Evolutionary conservation across 129 eudicot genomes (phyloP).

Genomic region (Smallanthus sonchifolius): DNA sequence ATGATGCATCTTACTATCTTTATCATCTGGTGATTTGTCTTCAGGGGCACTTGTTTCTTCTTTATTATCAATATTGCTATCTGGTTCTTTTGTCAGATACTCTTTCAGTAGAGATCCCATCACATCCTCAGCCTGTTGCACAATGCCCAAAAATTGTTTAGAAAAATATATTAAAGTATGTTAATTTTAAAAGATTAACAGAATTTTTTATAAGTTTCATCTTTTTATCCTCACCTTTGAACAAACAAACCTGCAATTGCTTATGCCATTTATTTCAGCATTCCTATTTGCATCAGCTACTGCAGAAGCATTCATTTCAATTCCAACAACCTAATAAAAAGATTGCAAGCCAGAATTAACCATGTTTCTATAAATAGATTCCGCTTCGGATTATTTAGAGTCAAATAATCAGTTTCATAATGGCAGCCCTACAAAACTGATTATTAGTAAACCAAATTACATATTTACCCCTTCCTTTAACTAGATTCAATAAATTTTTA

Average conservation of each 20-base stretch:
- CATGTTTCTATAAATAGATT: not conserved
- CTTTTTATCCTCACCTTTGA: constrained; percentile 55
- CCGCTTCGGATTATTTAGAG: not conserved
- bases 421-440: not conserved
- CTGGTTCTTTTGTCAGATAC: constrained; percentile 51
- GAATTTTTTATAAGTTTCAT: not conserved
- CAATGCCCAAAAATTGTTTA: not conserved
- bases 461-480: not conserved
- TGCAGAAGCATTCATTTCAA: constrained; percentile 99
- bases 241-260: constrained; percentile 85
- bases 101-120: constrained; percentile 88
- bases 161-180: not conserved
- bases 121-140: constrained; percentile 80
- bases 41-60: constrained; percentile 30
- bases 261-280: constrained; percentile 94
- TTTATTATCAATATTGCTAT: constrained; percentile 29
- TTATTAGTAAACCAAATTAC: not conserved
- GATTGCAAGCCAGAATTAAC: constrained; percentile 14
- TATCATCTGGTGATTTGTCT: constrained; percentile 33
- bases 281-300: constrained; percentile 86
- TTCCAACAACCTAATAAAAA: constrained; percentile 77
- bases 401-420: not conserved
- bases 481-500: not conserved
- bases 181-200: not conserved
- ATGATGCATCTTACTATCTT: constrained; percentile 14